Evolutionary conservation across 352 stramenopile genomes (phyloP).

Genomic region (Plasmopara viticola): DNA sequence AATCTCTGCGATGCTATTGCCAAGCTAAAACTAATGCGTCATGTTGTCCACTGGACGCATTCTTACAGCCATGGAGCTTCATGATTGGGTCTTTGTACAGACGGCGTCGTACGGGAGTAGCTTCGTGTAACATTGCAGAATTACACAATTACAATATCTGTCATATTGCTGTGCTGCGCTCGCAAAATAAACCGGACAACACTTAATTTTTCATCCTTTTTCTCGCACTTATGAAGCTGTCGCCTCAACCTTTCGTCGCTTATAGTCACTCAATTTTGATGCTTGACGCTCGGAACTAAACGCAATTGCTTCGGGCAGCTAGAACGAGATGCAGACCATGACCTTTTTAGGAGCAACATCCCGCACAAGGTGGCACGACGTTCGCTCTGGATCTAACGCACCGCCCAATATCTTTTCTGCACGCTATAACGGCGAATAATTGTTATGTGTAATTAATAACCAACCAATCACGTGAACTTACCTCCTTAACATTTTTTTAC

Average conservation of each 20-base stretch:
- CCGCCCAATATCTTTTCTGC: conserved; percentile 60
- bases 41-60: too few species aligned
- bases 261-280: conserved; percentile 31
- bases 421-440: conserved; percentile 23
- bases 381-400: conserved; percentile 41
- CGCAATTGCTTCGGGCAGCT: conserved; percentile 72
- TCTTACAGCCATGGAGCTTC: too few species aligned
- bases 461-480: conserved; percentile 12
- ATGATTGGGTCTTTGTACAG: too few species aligned
- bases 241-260: conserved; percentile 40
- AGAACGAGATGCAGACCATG: conserved; percentile 96
- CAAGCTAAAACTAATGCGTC: too few species aligned
- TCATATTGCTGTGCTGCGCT: too few species aligned
- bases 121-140: too few species aligned
- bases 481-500: conserved; percentile 63
- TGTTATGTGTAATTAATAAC: conserved; percentile 6
- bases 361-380: conserved; percentile 84
- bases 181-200: too few species aligned
- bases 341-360: conserved; percentile 97
- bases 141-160: too few species aligned
- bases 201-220: too few species aligned
- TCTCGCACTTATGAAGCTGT: too few species aligned
- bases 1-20: too few species aligned
- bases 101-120: too few species aligned
- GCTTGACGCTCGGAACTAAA: conserved; percentile 47